These are phyloP conservation scores for Solanum acaule DNA, from an alignment of 257 asterid species.

Conservation along the genomic window DNA sequence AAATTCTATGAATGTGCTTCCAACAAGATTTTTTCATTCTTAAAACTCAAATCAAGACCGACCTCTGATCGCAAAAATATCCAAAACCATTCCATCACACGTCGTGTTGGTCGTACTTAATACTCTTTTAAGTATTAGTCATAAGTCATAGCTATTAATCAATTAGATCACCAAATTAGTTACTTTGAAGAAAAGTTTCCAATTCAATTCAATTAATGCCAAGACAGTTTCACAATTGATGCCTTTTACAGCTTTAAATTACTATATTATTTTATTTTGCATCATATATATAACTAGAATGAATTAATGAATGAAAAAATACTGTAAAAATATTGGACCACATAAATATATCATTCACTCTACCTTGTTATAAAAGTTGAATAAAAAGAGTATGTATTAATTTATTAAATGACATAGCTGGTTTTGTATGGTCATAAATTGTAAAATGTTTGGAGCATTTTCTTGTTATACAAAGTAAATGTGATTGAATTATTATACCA, in stretches of 20 bases:
- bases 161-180: background rate
- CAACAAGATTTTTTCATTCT: background rate
- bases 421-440: background rate
- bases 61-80: background rate
- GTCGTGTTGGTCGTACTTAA: accelerated
- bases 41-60: background rate
- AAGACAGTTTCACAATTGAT: background rate
- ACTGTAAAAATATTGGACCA: background rate
- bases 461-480: background rate
- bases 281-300: background rate
- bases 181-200: background rate
- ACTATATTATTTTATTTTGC: background rate
- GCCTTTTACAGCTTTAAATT: background rate
- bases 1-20: background rate
- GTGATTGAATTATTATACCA: background rate
- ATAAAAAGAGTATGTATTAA: background rate
- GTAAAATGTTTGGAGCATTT: background rate
- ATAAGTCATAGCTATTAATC: background rate
- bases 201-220: background rate
- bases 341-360: background rate
- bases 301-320: background rate
- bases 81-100: background rate
- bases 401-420: background rate
- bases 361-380: background rate
- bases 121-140: background rate